Conservation (phyloP, 768 basidiomycete species). For the Xanthoconium stramineum region DNA sequence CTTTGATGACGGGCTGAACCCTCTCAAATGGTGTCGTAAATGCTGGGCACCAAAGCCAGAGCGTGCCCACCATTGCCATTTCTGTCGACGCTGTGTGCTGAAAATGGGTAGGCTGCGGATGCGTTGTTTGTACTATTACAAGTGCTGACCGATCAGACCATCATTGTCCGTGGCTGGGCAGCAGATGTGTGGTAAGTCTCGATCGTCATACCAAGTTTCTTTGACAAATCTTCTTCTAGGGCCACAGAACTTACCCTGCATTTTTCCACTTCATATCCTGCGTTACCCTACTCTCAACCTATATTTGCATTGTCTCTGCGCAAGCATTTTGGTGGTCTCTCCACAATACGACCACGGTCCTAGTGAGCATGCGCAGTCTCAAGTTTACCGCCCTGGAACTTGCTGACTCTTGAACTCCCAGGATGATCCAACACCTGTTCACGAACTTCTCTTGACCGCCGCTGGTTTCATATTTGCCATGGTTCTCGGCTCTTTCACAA, state of each 20-base stretch:
- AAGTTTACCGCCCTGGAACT: not conserved
- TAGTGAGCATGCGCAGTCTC: conserved; percentile 39
- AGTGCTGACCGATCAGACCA: conserved; percentile 53
- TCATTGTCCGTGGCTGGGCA: conserved; percentile 82
- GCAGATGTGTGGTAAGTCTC: conserved; percentile 65
- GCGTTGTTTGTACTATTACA: not conserved
- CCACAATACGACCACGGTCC: conserved; percentile 51
- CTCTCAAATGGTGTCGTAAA: conserved; percentile 71
- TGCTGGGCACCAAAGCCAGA: conserved; percentile 82
- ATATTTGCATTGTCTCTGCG: conserved; percentile 53
- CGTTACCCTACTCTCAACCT: conserved; percentile 58
- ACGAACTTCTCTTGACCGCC: conserved; percentile 65
- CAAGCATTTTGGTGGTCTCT: conserved; percentile 64
- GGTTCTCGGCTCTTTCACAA: conserved; percentile 71
- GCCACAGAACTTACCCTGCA: conserved; percentile 79
- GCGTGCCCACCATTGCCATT: conserved; percentile 72
- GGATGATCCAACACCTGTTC: conserved; percentile 66
- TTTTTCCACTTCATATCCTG: conserved; percentile 76
- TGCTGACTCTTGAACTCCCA: conserved; percentile 25
- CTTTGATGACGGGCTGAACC: conserved; percentile 53
- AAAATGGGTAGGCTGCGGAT: conserved; percentile 66
- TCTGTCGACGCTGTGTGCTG: conserved; percentile 74
- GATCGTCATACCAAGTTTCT: not conserved
- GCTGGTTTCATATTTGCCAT: conserved; percentile 56
- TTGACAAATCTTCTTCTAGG: conserved; percentile 39